A percentile compares a stretch with the other conserved stretches of the same genome.
These are phyloP conservation scores for Cadophora gregata DNA, from an alignment of 2,329 filamentous ascomycete genomes.

Conservation along the genomic window DNA sequence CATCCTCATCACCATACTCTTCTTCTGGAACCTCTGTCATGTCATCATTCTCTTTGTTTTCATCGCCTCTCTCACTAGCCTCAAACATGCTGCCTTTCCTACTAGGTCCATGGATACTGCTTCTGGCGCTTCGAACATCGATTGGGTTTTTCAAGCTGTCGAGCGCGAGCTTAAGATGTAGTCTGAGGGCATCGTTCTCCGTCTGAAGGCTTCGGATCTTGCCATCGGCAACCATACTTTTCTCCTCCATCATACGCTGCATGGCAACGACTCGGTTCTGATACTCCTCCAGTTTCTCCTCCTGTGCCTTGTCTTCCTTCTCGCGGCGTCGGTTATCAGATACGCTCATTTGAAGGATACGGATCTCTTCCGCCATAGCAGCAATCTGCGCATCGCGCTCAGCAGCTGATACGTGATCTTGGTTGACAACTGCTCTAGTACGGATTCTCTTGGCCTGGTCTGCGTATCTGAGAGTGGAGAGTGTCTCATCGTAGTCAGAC, in stretches of 20 bases:
- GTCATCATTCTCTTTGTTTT: constrained; percentile 44
- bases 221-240: constrained; percentile 85
- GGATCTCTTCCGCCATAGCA: constrained; percentile 95
- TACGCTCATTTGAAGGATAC: constrained; percentile 77
- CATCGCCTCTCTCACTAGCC: constrained; percentile 33
- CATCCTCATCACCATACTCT: constrained; percentile 62
- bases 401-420: constrained; percentile 89
- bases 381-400: constrained; percentile 93
- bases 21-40: constrained; percentile 39
- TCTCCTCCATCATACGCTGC: constrained; percentile 97
- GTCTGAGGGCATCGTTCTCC: constrained; percentile 86
- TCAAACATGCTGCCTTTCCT: constrained; percentile 25
- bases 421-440: constrained; percentile 92
- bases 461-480: constrained; percentile 94
- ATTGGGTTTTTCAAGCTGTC: constrained; percentile 92
- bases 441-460: constrained; percentile 98
- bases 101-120: constrained; percentile 34
- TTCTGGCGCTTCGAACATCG: constrained; percentile 51
- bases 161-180: constrained; percentile 87
- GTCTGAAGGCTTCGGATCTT: constrained; percentile 91
- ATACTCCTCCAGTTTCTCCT: constrained; percentile 91
- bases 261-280: constrained; percentile 87
- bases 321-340: constrained; percentile 70
- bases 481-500: constrained; percentile 94
- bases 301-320: constrained; percentile 71